Conservation (phyloP, 2,329 filamentous ascomycete species). For the Myriosclerotinia duriaeana region DNA sequence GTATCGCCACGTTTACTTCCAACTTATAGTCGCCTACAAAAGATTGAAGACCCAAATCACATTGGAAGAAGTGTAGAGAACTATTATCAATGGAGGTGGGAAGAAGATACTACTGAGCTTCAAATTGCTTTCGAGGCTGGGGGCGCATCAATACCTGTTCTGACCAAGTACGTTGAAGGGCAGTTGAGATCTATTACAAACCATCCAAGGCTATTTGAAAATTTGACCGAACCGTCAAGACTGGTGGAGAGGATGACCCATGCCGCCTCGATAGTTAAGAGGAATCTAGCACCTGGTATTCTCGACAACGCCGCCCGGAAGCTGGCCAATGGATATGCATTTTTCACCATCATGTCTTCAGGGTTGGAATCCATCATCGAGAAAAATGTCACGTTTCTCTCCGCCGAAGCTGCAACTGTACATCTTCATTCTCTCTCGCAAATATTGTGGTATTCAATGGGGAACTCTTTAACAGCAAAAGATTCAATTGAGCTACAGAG, state of each 20-base stretch:
- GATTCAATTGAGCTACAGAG: constrained; percentile 30
- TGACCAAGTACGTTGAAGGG: constrained; percentile 47
- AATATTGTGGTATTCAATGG: constrained; percentile 47
- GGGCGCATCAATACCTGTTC: constrained; percentile 46
- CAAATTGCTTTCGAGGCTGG: constrained; percentile 37
- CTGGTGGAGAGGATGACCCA: constrained; percentile 31
- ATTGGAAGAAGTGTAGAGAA: constrained; percentile 41
- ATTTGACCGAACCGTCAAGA: constrained; percentile 35
- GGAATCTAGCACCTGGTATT: constrained; percentile 24
- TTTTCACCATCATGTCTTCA: constrained; percentile 47
- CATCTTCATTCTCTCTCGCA: constrained; percentile 46
- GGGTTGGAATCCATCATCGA: constrained; percentile 52
- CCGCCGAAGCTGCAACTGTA: constrained; percentile 47
- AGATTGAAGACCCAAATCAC: constrained; percentile 40
- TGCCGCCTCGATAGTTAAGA: constrained; percentile 30
- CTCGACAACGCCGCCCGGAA: constrained; percentile 40
- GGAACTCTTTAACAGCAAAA: constrained; percentile 28
- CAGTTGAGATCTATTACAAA: constrained; percentile 46
- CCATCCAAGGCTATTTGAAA: constrained; percentile 48
- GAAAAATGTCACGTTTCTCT: constrained; percentile 55
- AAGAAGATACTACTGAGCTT: constrained; percentile 35
- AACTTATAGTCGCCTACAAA: constrained; percentile 45
- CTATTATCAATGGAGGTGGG: constrained; percentile 46
- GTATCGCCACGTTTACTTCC: constrained; percentile 49
- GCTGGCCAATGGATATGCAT: constrained; percentile 45